Evolutionary conservation across 2,329 filamentous ascomycete genomes (phyloP), one percentile per base, ranked within the genome.

Genomic region (Venturia pyrina): DNA sequence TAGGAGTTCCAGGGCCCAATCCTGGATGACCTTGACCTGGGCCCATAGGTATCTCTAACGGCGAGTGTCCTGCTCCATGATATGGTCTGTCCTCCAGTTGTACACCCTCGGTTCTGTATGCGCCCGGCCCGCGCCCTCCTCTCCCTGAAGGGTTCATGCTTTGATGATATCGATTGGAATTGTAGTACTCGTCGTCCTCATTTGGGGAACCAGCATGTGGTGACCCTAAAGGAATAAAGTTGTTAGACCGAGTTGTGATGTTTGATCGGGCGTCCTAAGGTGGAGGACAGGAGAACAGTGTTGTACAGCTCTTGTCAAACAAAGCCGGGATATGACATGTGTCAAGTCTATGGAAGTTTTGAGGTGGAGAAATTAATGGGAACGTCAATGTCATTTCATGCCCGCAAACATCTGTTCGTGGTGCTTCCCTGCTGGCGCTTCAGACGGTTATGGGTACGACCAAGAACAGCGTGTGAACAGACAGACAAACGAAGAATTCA

Each of bases 1-100:
- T 87, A 0, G 88, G 85, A 24, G 86, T 87, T 67, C 80, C 77
- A 62, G 76, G 73, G 32, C 76, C 77, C 37, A 43, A 34, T 21
- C 37, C 34, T 34, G 80, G 76, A 59, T 59, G 76, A 7, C 37
- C 37, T 32, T 59, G 53, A 60, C 82, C 78, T 66, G 84, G 83
- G 4, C 84, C 87, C 77, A 85, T 83, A 67, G 88, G 89, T 74
- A 91, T 90, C 70, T 90, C 85, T 63, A 93, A 79, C 68, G 86
- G 87, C 61, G 50, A 41, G 19, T 66, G 74, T 68, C 68, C 81
- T 74, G 67, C 82, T 43, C 77, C 76, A 64, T 79, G 81, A 74
- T 91, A 93, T 10, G 87, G 86, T 69, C 87, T 85, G 75, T 96
- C 90, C 57, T 95, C 88, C 60, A 96, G 83, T 74, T 96, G 90